Percentiles rank a stretch among this genome's conserved stretches.
Evolutionary conservation across 2,329 filamentous ascomycete species (phyloP).

Genomic region (Apiospora sp.): DNA sequence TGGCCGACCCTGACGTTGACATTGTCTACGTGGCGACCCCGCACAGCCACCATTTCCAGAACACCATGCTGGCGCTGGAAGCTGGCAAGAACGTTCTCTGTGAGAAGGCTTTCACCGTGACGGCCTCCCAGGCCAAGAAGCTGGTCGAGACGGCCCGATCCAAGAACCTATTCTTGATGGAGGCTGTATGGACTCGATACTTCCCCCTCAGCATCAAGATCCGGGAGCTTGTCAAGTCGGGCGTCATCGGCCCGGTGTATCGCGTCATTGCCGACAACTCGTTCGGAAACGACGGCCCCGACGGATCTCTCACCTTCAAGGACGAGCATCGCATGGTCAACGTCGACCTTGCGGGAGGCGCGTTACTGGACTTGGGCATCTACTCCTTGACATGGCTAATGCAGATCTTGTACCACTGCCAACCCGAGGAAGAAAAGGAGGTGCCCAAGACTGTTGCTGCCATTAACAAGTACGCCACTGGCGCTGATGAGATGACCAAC

Average conservation of each 20-base stretch:
- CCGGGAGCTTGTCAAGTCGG: conserved; percentile 66
- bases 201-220: conserved; percentile 84
- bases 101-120: conserved; percentile 91
- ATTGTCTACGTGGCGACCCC: conserved; percentile 91
- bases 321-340: conserved; percentile 82
- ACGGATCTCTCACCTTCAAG: conserved; percentile 64
- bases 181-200: conserved; percentile 89
- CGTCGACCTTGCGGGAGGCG: conserved; percentile 81
- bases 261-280: conserved; percentile 68
- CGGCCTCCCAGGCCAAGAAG: conserved; percentile 76
- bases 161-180: conserved; percentile 82
- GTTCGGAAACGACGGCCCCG: conserved; percentile 64
- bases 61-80: conserved; percentile 82
- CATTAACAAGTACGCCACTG: conserved; percentile 76
- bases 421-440: conserved; percentile 72
- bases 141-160: conserved; percentile 75
- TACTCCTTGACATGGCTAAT: conserved; percentile 92
- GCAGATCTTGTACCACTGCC: conserved; percentile 85
- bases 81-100: conserved; percentile 89
- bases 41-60: conserved; percentile 93
- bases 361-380: conserved; percentile 84
- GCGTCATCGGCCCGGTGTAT: conserved; percentile 67
- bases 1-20: conserved; percentile 79
- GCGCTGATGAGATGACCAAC: conserved; percentile 80
- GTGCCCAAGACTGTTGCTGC: conserved; percentile 72